phyloP scores from a whole-genome alignment of 2,329 filamentous ascomycete genomes.

The Cercospora zeina region DNA sequence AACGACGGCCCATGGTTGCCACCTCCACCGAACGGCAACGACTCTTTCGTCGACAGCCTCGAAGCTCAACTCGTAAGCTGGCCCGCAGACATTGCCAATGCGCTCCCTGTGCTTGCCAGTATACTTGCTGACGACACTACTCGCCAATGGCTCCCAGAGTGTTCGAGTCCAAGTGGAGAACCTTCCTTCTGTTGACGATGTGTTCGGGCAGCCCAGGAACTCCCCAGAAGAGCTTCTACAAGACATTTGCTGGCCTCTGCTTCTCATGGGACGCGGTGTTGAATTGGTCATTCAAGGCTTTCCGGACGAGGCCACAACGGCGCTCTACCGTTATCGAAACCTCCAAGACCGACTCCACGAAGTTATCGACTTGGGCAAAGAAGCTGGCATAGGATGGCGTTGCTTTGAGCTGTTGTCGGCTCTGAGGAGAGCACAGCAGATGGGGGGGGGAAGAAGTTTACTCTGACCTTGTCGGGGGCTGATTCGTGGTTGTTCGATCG shows the following conservation, averaged over 20 bases:
- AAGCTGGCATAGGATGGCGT: neutral
- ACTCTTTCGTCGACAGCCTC: neutral
- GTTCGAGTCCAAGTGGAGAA: neutral
- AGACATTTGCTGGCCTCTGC: neutral
- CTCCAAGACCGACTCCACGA: neutral
- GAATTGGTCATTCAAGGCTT: neutral
- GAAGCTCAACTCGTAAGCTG: neutral
- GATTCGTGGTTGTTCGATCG: neutral
- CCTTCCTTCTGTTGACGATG: neutral
- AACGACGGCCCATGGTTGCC: neutral
- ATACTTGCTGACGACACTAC: neutral
- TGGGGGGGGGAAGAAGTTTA: neutral
- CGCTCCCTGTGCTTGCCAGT: neutral
- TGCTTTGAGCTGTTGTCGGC: neutral
- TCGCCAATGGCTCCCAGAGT: neutral
- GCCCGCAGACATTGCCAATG: neutral
- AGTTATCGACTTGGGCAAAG: neutral
- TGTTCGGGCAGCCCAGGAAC: neutral
- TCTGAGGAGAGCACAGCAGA: neutral
- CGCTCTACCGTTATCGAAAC: neutral
- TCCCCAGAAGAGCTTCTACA: neutral
- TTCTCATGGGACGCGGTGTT: neutral
- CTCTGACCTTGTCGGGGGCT: neutral
- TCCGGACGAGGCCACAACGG: neutral
- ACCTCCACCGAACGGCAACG: neutral